Evolutionary conservation across 2,329 filamentous ascomycete genomes (phyloP).

Genomic region (Exutisphaerella laricina): DNA sequence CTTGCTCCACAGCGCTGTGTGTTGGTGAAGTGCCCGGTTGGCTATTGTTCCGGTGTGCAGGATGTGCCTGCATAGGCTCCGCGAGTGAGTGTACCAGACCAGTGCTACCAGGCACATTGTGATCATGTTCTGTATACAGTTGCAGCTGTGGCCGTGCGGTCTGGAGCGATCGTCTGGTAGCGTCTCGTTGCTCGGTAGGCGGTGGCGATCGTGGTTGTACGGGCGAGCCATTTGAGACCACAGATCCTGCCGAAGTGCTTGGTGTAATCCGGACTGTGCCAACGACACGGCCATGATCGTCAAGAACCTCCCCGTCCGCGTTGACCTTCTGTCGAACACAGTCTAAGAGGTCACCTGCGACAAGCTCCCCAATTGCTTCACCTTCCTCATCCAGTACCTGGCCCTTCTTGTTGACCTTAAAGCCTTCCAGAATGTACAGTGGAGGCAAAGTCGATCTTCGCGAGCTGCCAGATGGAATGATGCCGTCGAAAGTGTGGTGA

Average conservation of each 20-base stretch:
- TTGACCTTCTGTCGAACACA: conserved; percentile 45
- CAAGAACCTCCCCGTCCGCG: conserved; percentile 43
- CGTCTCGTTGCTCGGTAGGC: neutral
- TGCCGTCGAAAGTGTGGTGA: neutral
- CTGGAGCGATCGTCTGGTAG: neutral
- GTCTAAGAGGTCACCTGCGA: conserved; percentile 40
- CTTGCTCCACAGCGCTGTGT: neutral
- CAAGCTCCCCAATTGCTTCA: conserved; percentile 44
- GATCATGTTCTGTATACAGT: neutral
- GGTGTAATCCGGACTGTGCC: conserved; percentile 30
- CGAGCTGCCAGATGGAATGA: neutral
- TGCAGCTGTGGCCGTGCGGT: neutral
- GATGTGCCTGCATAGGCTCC: neutral
- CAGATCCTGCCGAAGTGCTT: neutral
- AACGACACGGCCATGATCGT: conserved; percentile 44
- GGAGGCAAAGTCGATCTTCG: conserved; percentile 28
- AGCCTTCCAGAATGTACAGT: conserved; percentile 43
- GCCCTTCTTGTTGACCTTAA: conserved; percentile 52
- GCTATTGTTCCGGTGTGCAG: neutral
- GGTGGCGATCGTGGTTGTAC: neutral
- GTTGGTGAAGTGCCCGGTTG: neutral
- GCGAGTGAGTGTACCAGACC: neutral
- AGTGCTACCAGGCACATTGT: neutral
- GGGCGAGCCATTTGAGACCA: neutral
- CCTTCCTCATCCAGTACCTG: conserved; percentile 45